Conservation (phyloP, 805 yeast genomes). For the Candida schatavii region DNA sequence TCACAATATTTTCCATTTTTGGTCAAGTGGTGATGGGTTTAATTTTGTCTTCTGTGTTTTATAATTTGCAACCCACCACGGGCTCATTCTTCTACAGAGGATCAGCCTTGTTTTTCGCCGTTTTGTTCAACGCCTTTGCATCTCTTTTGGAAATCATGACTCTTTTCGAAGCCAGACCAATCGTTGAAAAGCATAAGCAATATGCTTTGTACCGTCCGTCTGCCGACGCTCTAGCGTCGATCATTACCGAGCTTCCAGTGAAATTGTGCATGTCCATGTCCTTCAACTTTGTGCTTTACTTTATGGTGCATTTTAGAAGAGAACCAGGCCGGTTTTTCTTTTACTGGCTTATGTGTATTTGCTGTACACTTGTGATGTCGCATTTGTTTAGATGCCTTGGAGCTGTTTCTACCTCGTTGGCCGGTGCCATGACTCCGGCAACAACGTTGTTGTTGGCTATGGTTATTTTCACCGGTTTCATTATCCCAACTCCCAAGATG, state of each 20-base stretch:
- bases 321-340: slow-evolving; percentile 36
- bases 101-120: slow-evolving; percentile 60
- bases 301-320: slow-evolving; percentile 48
- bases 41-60: slow-evolving; percentile 59
- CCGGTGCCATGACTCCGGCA: slow-evolving; percentile 46
- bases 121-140: slow-evolving; percentile 58
- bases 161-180: slow-evolving; percentile 59
- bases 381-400: slow-evolving; percentile 42
- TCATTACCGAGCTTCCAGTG: slow-evolving; percentile 61
- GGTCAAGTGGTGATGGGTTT: slow-evolving; percentile 58
- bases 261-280: slow-evolving; percentile 38
- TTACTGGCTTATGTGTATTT: slow-evolving; percentile 30
- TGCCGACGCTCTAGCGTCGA: slow-evolving; percentile 65
- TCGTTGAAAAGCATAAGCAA: slow-evolving; percentile 67
- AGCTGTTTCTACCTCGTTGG: slow-evolving; percentile 38
- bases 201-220: slow-evolving; percentile 74
- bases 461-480: slow-evolving; percentile 53
- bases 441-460: slow-evolving; percentile 47
- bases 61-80: slow-evolving; percentile 47
- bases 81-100: slow-evolving; percentile 60
- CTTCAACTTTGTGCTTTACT: slow-evolving; percentile 37
- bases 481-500: slow-evolving; percentile 41
- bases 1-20: slow-evolving; percentile 47
- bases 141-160: slow-evolving; percentile 59
- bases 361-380: slow-evolving; percentile 38